phyloP scores from a whole-genome alignment of 176 grass and related monocot genomes.

The Aegilops bicornis region DNA sequence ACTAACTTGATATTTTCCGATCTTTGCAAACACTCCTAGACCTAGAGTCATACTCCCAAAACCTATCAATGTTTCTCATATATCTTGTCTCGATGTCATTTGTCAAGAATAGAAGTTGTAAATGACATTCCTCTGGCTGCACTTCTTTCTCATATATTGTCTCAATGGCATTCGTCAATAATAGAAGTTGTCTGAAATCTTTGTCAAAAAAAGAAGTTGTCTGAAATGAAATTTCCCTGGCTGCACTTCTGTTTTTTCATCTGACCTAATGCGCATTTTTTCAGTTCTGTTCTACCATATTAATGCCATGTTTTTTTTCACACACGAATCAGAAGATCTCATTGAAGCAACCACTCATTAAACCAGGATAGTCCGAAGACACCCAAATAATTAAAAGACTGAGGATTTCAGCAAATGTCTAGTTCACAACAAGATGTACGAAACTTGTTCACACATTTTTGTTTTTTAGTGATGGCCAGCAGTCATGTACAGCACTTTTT shows the following conservation, averaged over 20 bases:
- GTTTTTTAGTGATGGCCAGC: too few relatives aligned
- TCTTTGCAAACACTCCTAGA: not conserved
- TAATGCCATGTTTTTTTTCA: not conserved
- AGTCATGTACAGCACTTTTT: too few relatives aligned
- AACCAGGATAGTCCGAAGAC: not conserved
- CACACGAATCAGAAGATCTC: not conserved
- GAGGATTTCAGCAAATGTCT: too few relatives aligned
- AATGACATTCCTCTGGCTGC: too few relatives aligned
- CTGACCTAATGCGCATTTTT: not conserved
- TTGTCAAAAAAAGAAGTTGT: too few relatives aligned
- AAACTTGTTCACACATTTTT: too few relatives aligned
- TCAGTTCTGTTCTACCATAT: not conserved
- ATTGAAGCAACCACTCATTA: not conserved
- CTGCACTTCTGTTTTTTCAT: not conserved
- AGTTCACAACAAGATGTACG: not conserved
- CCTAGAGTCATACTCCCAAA: not conserved
- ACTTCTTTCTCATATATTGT: not conserved
- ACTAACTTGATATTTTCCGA: not conserved
- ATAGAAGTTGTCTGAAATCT: not conserved
- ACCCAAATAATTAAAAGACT: too few relatives aligned
- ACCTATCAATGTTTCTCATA: not conserved
- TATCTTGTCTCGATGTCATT: not conserved
- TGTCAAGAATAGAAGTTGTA: too few relatives aligned
- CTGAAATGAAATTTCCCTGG: not conserved
- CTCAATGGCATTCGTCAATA: not conserved